Evolutionary conservation across 805 yeast species (phyloP).

Genomic region (Candida adriatica): DNA sequence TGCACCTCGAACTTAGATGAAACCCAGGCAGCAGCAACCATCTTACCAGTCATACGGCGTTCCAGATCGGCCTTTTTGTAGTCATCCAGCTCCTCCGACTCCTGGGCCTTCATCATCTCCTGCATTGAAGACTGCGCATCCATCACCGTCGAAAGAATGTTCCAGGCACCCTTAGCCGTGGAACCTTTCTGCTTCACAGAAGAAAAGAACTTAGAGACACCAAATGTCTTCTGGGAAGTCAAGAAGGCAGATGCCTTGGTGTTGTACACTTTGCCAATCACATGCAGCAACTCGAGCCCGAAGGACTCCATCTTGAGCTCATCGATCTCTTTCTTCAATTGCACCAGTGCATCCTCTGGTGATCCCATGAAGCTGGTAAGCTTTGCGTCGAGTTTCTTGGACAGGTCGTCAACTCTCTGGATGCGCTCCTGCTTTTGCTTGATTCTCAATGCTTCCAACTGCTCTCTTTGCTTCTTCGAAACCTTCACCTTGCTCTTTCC

Average conservation of each 20-base stretch:
- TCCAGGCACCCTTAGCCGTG: slow-evolving; percentile 76
- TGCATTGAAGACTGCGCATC: slow-evolving; percentile 82
- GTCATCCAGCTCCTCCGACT: slow-evolving; percentile 42
- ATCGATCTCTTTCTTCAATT: slow-evolving; percentile 58
- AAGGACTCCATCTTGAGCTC: slow-evolving; percentile 90
- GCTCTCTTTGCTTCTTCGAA: slow-evolving; percentile 35
- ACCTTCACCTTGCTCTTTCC: background rate
- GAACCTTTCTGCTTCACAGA: slow-evolving; percentile 80
- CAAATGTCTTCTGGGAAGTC: slow-evolving; percentile 74
- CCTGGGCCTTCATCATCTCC: slow-evolving; percentile 66
- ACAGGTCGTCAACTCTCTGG: slow-evolving; percentile 43
- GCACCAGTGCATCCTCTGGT: slow-evolving; percentile 39
- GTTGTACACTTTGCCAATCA: slow-evolving; percentile 75
- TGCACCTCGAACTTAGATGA: slow-evolving; percentile 85
- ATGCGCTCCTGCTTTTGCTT: slow-evolving; percentile 46
- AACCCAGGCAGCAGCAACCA: slow-evolving; percentile 93
- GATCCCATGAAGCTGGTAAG: slow-evolving; percentile 40
- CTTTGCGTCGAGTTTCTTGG: slow-evolving; percentile 39
- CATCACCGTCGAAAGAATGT: slow-evolving; percentile 72
- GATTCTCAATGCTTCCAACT: slow-evolving; percentile 42
- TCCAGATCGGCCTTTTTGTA: slow-evolving; percentile 74
- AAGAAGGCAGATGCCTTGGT: slow-evolving; percentile 69
- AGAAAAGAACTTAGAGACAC: slow-evolving; percentile 78
- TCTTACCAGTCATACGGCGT: slow-evolving; percentile 75
- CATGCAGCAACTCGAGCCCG: slow-evolving; percentile 80